A percentile compares a stretch with the other conserved stretches of the same genome.
These are phyloP conservation scores for Solanum virginianum DNA, from an alignment of 257 asterid genomes.

Conservation along the genomic window DNA sequence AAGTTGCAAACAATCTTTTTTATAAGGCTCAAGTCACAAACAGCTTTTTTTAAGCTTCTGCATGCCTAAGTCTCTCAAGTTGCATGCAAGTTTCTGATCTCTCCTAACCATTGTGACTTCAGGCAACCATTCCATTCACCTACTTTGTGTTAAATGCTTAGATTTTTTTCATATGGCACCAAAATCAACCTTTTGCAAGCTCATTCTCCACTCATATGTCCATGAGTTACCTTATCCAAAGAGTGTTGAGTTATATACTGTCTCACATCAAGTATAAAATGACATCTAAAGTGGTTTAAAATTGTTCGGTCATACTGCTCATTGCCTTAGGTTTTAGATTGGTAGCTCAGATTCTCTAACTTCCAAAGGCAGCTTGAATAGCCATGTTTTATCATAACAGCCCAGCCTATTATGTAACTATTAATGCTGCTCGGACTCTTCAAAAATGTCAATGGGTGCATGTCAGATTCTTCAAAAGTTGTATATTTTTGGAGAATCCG, in stretches of 20 bases:
- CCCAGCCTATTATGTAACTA: not conserved
- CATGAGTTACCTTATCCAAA: not conserved
- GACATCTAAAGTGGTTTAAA: not conserved
- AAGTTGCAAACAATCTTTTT: not conserved
- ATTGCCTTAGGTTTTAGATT: not conserved
- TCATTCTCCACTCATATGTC: not conserved
- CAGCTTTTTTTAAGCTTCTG: not conserved
- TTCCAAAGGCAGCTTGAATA: not conserved
- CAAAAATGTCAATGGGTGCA: too few relatives aligned
- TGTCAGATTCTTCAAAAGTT: too few relatives aligned
- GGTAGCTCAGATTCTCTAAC: not conserved
- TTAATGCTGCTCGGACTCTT: too few relatives aligned
- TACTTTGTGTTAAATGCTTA: not conserved
- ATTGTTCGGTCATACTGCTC: not conserved
- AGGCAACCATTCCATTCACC: not conserved
- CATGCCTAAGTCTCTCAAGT: not conserved
- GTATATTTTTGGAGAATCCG: too few relatives aligned
- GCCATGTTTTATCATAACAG: not conserved
- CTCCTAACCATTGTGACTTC: not conserved
- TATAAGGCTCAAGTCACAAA: not conserved
- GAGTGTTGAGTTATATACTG: not conserved
- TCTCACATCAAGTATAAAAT: not conserved
- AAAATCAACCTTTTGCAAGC: not conserved
- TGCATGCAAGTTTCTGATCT: not conserved
- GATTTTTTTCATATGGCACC: not conserved